Evolutionary conservation across 2,329 filamentous ascomycete genomes (phyloP).

Genomic region (Aspergillus clavatus): DNA sequence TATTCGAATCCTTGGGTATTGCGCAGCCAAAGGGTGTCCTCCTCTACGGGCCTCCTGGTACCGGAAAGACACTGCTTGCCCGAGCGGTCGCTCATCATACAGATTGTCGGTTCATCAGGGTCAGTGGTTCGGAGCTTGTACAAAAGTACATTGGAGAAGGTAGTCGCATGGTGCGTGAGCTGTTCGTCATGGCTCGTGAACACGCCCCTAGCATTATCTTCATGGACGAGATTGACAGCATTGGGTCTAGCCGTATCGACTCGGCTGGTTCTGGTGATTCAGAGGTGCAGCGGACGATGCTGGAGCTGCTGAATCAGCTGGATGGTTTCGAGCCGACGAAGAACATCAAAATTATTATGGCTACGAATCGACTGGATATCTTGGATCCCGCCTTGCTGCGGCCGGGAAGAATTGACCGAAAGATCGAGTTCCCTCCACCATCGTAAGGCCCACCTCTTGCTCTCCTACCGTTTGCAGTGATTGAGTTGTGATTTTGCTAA

Average conservation of each 20-base stretch:
- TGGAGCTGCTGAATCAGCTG: slow-evolving; percentile 95
- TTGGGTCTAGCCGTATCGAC: slow-evolving; percentile 94
- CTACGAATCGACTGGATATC: slow-evolving; percentile 95
- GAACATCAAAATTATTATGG: slow-evolving; percentile 99
- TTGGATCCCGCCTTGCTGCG: slow-evolving; percentile 90
- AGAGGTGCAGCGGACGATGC: slow-evolving; percentile 97
- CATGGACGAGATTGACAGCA: slow-evolving; percentile 99
- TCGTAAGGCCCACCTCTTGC: slow-evolving; percentile 47
- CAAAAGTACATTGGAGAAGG: slow-evolving; percentile 99
- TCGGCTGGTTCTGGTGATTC: slow-evolving; percentile 93
- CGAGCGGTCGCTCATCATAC: slow-evolving; percentile 97
- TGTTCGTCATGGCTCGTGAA: slow-evolving; percentile 98
- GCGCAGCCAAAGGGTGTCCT: slow-evolving; percentile 97
- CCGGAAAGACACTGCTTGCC: slow-evolving; percentile 91
- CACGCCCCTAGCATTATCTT: slow-evolving; percentile 99
- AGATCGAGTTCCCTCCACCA: slow-evolving; percentile 97
- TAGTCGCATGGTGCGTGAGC: slow-evolving; percentile 94
- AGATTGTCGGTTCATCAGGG: slow-evolving; percentile 98
- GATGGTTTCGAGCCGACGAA: slow-evolving; percentile 99
- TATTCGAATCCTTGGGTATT: slow-evolving; percentile 98
- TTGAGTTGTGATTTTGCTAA: slow-evolving; percentile 14
- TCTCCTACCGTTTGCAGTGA: slow-evolving; percentile 1
- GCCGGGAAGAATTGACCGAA: slow-evolving; percentile 95
- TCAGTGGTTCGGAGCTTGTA: slow-evolving; percentile 91
- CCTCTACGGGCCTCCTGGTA: slow-evolving; percentile 93